Percentiles rank a stretch among this genome's conserved stretches.
These are phyloP conservation scores for Aspergillus affinis DNA, from an alignment of 495 filamentous ascomycete genomes.

Conservation along the genomic window DNA sequence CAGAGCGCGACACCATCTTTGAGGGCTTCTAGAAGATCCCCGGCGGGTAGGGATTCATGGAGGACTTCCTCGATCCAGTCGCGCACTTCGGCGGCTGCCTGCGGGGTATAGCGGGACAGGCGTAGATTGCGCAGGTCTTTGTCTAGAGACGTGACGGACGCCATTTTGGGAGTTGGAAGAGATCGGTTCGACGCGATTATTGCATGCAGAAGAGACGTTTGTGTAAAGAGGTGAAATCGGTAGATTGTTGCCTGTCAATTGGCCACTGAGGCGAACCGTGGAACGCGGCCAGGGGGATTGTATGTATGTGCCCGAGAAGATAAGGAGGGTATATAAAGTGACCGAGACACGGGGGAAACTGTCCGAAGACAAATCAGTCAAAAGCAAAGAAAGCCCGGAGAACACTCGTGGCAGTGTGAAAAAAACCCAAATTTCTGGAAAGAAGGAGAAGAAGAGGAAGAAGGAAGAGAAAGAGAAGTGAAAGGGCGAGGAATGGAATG, in stretches of 20 bases:
- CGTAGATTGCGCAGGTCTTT: conserved; percentile 93
- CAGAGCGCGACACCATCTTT: conserved; percentile 91
- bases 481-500: background rate
- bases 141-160: conserved; percentile 90
- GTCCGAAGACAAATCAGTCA: no score
- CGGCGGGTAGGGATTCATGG: conserved; percentile 65
- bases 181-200: conserved; percentile 1
- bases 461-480: background rate
- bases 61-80: conserved; percentile 85
- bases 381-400: background rate
- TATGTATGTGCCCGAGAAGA: conserved; percentile 4
- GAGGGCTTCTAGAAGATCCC: conserved; percentile 79
- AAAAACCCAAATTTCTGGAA: background rate
- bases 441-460: background rate
- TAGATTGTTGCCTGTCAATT: conserved; percentile 5
- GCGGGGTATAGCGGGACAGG: conserved; percentile 89
- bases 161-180: conserved; percentile 56
- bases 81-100: conserved; percentile 81
- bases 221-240: background rate
- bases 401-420: background rate
- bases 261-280: conserved; percentile 12
- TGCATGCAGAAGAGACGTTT: background rate
- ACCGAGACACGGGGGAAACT: background rate
- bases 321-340: background rate
- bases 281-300: conserved; percentile 11